A percentile compares a stretch with the other conserved stretches of the same genome.
phyloP scores from a whole-genome alignment of 1,139 yeast genomes.

The Suhomyces kunorum region DNA sequence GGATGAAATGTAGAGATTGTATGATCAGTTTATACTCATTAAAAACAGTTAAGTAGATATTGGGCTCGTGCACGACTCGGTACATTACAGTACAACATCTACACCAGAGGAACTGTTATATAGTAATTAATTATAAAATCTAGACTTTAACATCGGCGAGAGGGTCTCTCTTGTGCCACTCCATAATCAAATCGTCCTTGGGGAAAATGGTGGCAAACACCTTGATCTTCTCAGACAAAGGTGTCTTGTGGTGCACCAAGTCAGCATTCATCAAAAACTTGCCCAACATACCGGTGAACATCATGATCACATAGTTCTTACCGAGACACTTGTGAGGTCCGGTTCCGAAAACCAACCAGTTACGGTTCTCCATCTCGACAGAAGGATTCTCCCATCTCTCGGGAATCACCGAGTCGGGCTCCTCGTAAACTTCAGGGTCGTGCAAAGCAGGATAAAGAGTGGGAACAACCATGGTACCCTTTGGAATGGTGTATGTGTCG shows the following conservation, averaged over 20 bases:
- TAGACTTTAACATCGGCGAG: constrained; percentile 5
- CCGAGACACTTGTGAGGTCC: constrained; percentile 98
- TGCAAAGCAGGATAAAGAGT: constrained; percentile 93
- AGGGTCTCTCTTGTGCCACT: constrained; percentile 68
- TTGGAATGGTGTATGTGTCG: constrained; percentile 85
- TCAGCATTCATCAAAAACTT: constrained; percentile 80
- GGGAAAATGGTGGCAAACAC: constrained; percentile 99
- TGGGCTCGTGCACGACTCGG: neutral
- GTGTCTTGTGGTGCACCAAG: constrained; percentile 79
- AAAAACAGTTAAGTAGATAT: neutral
- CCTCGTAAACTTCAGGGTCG: constrained; percentile 92
- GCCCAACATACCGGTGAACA: constrained; percentile 87
- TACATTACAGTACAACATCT: too few relatives aligned
- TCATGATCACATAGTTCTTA: constrained; percentile 87
- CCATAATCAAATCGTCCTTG: constrained; percentile 83
- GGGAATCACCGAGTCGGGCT: constrained; percentile 92
- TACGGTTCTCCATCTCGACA: constrained; percentile 64
- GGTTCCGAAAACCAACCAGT: constrained; percentile 95
- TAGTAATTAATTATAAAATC: neutral
- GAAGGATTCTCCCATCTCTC: constrained; percentile 78
- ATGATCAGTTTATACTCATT: neutral
- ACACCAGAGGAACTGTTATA: neutral
- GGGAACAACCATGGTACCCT: constrained; percentile 96
- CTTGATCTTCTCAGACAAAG: constrained; percentile 82
- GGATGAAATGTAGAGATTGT: neutral